These are phyloP conservation scores for Barnettozyma botsteinii DNA, from an alignment of 805 yeast genomes.

Conservation along the genomic window DNA sequence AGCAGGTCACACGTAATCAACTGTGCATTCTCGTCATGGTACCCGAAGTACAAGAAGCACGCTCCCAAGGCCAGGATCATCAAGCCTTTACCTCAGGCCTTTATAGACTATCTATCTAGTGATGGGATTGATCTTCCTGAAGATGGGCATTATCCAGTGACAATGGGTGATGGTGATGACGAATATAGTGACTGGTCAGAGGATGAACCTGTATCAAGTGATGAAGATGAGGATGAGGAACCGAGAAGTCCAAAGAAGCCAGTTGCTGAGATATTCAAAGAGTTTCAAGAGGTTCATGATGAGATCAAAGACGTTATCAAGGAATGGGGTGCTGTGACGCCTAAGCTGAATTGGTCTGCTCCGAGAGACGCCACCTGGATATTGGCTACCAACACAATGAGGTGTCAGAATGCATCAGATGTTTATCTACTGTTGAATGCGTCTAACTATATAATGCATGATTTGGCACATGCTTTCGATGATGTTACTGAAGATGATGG, in stretches of 20 bases:
- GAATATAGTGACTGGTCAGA: slow-evolving; percentile 76
- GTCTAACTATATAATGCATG: slow-evolving; percentile 84
- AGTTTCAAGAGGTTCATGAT: slow-evolving; percentile 57
- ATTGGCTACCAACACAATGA: slow-evolving; percentile 65
- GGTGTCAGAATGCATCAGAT: slow-evolving; percentile 67
- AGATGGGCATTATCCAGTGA: slow-evolving; percentile 33
- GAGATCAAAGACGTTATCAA: slow-evolving; percentile 41
- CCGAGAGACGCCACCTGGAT: slow-evolving; percentile 97
- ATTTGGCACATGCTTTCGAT: slow-evolving; percentile 67
- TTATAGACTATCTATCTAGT: slow-evolving; percentile 52
- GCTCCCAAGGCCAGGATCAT: slow-evolving; percentile 48
- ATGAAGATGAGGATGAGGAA: slow-evolving; percentile 12
- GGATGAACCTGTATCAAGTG: slow-evolving; percentile 24
- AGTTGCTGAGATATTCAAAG: slow-evolving; percentile 24
- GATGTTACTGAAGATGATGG: slow-evolving; percentile 29
- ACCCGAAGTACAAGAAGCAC: slow-evolving; percentile 40
- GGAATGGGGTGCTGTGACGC: slow-evolving; percentile 60
- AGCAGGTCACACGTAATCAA: slow-evolving; percentile 39
- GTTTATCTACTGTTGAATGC: slow-evolving; percentile 77
- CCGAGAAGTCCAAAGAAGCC: slow-evolving; percentile 11
- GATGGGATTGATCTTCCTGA: slow-evolving; percentile 67
- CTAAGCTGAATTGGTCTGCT: slow-evolving; percentile 95
- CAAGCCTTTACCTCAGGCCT: slow-evolving; percentile 51
- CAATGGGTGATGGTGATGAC: slow-evolving; percentile 43
- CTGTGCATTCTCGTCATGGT: slow-evolving; percentile 60